These are phyloP conservation scores for Ramicandelaber brevisporus DNA, from an alignment of 192 early-diverging fungal genomes.

Conservation along the genomic window DNA sequence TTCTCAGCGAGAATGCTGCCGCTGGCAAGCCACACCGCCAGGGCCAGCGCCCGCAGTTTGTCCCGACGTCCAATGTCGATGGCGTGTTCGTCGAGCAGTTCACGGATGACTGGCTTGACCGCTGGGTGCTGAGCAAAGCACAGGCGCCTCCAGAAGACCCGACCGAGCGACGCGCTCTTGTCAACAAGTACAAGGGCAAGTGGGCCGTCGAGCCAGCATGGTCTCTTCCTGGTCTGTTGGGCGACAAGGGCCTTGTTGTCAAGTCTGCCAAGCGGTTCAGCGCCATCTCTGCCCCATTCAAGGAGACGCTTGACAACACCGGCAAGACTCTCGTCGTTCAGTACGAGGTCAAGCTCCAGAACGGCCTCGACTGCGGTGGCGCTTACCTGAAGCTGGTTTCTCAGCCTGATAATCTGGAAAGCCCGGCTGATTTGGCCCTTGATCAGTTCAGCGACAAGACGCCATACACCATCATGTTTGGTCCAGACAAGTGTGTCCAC, in stretches of 20 bases:
- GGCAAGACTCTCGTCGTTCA: conserved; percentile 64
- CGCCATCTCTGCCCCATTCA: conserved; percentile 57
- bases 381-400: conserved; percentile 81
- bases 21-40: too few species aligned
- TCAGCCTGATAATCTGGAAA: conserved; percentile 6
- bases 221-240: conserved; percentile 24
- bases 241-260: conserved; percentile 54
- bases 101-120: conserved; percentile 18
- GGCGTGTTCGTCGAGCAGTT: conserved; percentile 59
- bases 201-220: conserved; percentile 56
- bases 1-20: too few species aligned
- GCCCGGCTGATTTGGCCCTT: conserved; percentile 27
- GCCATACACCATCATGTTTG: conserved; percentile 82
- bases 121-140: conserved; percentile 43
- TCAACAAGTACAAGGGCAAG: conserved; percentile 49
- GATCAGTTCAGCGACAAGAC: conserved; percentile 54
- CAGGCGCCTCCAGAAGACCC: too few species aligned
- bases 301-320: conserved; percentile 31
- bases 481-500: conserved; percentile 79
- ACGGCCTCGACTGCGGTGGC: conserved; percentile 50
- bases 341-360: conserved; percentile 68
- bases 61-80: conserved; percentile 21
- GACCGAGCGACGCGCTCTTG: too few species aligned
- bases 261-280: conserved; percentile 63
- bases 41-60: too few species aligned